A percentile compares a stretch with the other conserved stretches of the same genome.
phyloP scores from a whole-genome alignment of 2,329 filamentous ascomycete species.

The Pseudohalonectria lignicola region DNA sequence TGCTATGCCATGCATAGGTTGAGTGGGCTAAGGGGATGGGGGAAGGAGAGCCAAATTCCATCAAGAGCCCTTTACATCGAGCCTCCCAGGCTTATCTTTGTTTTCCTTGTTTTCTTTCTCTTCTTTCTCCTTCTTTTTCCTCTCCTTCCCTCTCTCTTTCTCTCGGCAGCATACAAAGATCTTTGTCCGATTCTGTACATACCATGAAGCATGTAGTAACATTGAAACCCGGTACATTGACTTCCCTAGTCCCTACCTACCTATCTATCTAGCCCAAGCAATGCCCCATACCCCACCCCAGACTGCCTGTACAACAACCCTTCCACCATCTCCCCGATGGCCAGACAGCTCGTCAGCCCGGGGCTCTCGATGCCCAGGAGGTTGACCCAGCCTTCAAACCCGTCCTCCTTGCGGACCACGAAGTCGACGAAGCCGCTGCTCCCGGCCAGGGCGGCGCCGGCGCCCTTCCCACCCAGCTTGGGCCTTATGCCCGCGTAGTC shows the following conservation, averaged over 20 bases:
- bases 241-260: too few relatives aligned
- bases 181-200: too few relatives aligned
- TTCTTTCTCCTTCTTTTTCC: not conserved
- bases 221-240: too few relatives aligned
- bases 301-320: slow-evolving; percentile 33
- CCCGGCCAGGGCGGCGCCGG: slow-evolving; percentile 35
- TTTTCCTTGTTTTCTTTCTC: not conserved
- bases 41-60: too few relatives aligned
- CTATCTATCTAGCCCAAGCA: too few relatives aligned
- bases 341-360: slow-evolving; percentile 75
- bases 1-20: too few relatives aligned
- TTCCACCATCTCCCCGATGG: slow-evolving; percentile 69
- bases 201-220: not conserved
- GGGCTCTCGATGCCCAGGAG: slow-evolving; percentile 89
- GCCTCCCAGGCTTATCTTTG: not conserved
- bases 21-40: too few relatives aligned
- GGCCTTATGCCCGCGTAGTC: slow-evolving; percentile 92
- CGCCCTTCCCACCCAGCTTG: slow-evolving; percentile 55
- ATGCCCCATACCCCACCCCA: too few relatives aligned
- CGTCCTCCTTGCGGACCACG: slow-evolving; percentile 64
- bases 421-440: slow-evolving; percentile 75
- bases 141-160: too few relatives aligned
- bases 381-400: slow-evolving; percentile 76
- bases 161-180: too few relatives aligned
- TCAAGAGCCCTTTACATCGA: too few relatives aligned